Conservation (phyloP, 768 basidiomycete species). For the Trametes elegans region DNA sequence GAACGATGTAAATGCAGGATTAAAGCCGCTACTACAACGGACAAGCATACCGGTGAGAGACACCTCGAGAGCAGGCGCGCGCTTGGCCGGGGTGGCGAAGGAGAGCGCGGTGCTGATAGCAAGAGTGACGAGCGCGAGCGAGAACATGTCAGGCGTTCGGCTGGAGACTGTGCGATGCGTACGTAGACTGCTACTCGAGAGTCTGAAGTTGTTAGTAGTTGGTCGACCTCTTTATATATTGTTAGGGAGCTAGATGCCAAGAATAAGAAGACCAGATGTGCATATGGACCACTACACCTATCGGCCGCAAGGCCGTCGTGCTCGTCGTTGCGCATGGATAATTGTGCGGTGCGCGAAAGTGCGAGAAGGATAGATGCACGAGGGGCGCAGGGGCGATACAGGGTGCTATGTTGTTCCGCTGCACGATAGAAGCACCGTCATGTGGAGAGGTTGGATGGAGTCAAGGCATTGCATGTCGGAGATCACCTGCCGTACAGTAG, state of each 20-base stretch:
- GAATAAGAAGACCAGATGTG: neutral
- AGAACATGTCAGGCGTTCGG: neutral
- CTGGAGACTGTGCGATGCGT: neutral
- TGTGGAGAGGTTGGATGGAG: neutral
- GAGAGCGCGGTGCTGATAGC: slow-evolving; percentile 12
- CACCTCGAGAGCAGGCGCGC: slow-evolving; percentile 15
- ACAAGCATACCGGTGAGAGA: too few species aligned
- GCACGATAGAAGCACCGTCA: neutral
- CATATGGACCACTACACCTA: neutral
- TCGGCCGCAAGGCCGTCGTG: neutral
- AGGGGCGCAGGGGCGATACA: neutral
- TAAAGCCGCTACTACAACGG: too few species aligned
- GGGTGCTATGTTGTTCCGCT: neutral
- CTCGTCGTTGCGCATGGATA: neutral
- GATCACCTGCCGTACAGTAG: too few species aligned
- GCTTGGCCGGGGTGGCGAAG: slow-evolving; percentile 13
- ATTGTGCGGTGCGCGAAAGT: neutral
- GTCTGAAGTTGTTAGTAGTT: neutral
- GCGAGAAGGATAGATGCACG: neutral
- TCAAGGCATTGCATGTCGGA: too few species aligned
- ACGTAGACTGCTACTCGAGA: slow-evolving; percentile 4
- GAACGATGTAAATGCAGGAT: slow-evolving; percentile 15
- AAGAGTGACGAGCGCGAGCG: slow-evolving; percentile 12
- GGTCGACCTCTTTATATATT: neutral
- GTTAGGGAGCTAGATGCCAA: neutral